Conservation (phyloP, 2,329 filamentous ascomycete species). For the Ophiostoma sp. region DNA sequence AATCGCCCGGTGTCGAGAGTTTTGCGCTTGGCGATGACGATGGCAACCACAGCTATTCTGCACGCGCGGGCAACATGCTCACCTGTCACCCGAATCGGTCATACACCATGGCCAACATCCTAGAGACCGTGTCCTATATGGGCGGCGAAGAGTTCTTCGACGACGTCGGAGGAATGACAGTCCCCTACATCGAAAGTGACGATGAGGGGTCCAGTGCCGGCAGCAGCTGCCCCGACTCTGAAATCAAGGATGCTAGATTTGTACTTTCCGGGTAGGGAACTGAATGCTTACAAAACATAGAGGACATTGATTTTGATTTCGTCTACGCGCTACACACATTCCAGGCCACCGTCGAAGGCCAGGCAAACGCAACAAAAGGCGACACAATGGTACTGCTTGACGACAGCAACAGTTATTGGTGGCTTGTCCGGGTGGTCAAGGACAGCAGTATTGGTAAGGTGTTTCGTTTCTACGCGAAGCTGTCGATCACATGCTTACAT, state of each 20-base stretch:
- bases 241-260: slow-evolving; percentile 53
- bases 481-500: slow-evolving; percentile 18
- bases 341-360: slow-evolving; percentile 93
- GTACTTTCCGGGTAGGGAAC: slow-evolving; percentile 68
- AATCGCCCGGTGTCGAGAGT: neutral
- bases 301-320: slow-evolving; percentile 99
- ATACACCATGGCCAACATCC: slow-evolving; percentile 1
- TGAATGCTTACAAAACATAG: slow-evolving; percentile 85
- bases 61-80: neutral
- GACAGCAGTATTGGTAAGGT: slow-evolving; percentile 80
- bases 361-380: slow-evolving; percentile 96
- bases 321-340: slow-evolving; percentile 98
- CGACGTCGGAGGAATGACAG: slow-evolving; percentile 16
- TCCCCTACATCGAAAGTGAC: slow-evolving; percentile 28
- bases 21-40: neutral
- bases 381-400: slow-evolving; percentile 98
- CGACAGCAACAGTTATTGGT: slow-evolving; percentile 99
- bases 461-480: neutral
- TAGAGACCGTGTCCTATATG: neutral
- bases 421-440: slow-evolving; percentile 94
- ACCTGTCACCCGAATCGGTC: neutral
- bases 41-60: neutral
- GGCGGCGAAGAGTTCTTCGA: slow-evolving; percentile 17
- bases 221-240: slow-evolving; percentile 56
- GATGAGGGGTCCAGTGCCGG: slow-evolving; percentile 41